These are phyloP conservation scores for Nephelium lappaceum DNA, from an alignment of 345 rosid genomes.

Conservation along the genomic window DNA sequence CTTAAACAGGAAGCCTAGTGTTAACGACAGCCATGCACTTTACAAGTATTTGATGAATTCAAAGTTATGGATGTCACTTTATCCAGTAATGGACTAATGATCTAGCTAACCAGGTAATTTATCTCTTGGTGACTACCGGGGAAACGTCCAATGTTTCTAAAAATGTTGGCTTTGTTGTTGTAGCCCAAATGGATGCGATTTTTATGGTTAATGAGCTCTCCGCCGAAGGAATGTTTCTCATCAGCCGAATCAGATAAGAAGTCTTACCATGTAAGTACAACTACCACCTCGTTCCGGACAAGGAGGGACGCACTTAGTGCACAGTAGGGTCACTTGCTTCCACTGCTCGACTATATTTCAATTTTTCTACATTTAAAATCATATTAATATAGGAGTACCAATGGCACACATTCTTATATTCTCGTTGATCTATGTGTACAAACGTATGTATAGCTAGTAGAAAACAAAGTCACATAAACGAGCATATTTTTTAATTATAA, in stretches of 20 bases:
- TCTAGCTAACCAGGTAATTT: too few relatives aligned
- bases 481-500: not conserved
- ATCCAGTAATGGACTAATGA: too few relatives aligned
- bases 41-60: not conserved
- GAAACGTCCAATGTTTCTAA: not conserved
- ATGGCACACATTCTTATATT: not conserved
- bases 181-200: not conserved
- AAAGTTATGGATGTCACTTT: not conserved
- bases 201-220: too few relatives aligned
- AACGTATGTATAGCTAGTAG: not conserved
- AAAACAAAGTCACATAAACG: not conserved
- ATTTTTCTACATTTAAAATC: too few relatives aligned
- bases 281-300: not conserved
- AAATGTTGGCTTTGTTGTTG: not conserved
- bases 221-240: not conserved
- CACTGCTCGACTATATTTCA: too few relatives aligned
- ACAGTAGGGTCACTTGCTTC: not conserved
- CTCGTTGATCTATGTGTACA: not conserved
- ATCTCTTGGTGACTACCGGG: not conserved
- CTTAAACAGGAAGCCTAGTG: not conserved
- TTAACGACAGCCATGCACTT: conserved; percentile 3
- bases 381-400: not conserved
- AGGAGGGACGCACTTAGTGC: not conserved
- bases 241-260: not conserved
- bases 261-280: not conserved